Evolutionary conservation across 2,329 filamentous ascomycete species (phyloP).

Genomic region (Penicillium psychrosexuale): DNA sequence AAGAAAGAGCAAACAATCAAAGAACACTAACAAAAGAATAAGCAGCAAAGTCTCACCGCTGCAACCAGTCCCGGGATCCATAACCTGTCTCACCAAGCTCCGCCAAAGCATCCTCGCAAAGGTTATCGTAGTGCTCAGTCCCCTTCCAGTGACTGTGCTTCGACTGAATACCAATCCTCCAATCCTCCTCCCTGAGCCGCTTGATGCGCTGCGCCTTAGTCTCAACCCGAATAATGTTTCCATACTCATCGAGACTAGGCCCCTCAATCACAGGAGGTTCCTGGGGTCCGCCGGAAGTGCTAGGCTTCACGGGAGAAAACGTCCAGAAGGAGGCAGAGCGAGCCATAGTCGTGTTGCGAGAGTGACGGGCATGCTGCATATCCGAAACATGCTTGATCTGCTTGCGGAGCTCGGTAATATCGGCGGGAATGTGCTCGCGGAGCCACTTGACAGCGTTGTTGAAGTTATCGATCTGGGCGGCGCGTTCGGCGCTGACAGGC

Average conservation of each 20-base stretch:
- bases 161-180: conserved; percentile 38
- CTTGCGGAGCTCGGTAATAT: conserved; percentile 26
- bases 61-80: background rate
- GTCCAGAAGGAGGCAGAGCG: conserved; percentile 42
- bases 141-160: conserved; percentile 37
- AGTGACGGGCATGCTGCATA: conserved; percentile 25
- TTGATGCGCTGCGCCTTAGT: conserved; percentile 34
- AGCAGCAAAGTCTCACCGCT: background rate
- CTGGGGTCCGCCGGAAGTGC: conserved; percentile 4
- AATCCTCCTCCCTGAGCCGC: conserved; percentile 36
- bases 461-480: conserved; percentile 19
- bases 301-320: conserved; percentile 30
- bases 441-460: conserved; percentile 27
- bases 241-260: conserved; percentile 13
- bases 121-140: conserved; percentile 35
- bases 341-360: conserved; percentile 22
- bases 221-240: conserved; percentile 26
- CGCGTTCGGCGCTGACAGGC: background rate
- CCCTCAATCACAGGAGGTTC: background rate
- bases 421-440: conserved; percentile 25
- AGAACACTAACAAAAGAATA: background rate
- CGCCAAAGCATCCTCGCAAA: conserved; percentile 37
- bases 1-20: background rate
- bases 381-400: conserved; percentile 26
- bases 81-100: conserved; percentile 27